Base-by-base conservation (phyloP, 768 basidiomycete genomes). In the Brasilioporus rufonigricans region DNA sequence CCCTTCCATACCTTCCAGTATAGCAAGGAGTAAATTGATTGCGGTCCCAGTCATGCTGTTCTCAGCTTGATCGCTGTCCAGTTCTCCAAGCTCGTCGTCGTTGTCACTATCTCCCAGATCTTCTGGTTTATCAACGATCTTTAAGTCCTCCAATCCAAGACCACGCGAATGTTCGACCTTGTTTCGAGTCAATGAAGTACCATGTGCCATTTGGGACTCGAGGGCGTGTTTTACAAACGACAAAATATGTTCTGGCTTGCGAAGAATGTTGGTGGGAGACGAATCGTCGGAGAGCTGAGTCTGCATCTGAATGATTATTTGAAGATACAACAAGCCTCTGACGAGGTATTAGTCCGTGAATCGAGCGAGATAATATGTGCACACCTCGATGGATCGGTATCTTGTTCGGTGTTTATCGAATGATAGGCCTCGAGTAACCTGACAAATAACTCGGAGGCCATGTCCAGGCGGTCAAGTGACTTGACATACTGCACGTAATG, bases 231-330 rank as follows among this genome's bases (percentile, higher is more conserved):
- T 87, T 24, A 98, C 77, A 65, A 97, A 97, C 3, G 80, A 76
- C n/a, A 98, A 68, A 11, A 95, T 79, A 53, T 94, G 84, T 11
- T 79, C 78, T 0, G 91, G 88, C 55, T 87, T 65, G 50, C 58
- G 69, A 33, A 86, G 73, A 29, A 94, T 81, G 56, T 78, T 84
- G 4, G 80, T 77, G 0, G 82, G 76, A 16, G 77, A 71, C 18
- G 79, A 76, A 21, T 80, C 78, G 39, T 77, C 74, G 1, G 85
- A 79, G 5, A 92, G 72, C 48, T 84, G 79, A 1, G 82, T 76
- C 66, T 94, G 90, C 77, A 97, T 87, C 61, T 88, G 84, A 57
- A 93, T 76, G 32, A 92, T 83, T 33, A 96, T 75, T 64, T 95
- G 92, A 23, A 96, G 78, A 59, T 84, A 84, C 6, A 89, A 75